Conservation (phyloP, 2,329 filamentous ascomycete species). For the Hansfordia pulvinata region DNA sequence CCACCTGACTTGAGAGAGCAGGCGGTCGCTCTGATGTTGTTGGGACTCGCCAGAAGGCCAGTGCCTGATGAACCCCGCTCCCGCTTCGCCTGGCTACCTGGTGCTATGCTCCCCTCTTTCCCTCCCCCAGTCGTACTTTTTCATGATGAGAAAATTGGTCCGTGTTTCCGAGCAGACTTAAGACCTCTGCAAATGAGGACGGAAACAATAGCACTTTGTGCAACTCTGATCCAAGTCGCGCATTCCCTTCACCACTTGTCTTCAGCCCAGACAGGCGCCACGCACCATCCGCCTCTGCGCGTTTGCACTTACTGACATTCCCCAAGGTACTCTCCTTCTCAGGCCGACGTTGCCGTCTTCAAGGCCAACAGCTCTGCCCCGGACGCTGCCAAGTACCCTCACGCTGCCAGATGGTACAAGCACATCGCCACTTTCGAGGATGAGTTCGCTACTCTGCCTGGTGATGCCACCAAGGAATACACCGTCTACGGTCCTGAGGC, state of each 20-base stretch:
- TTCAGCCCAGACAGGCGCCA: neutral
- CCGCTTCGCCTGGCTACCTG: neutral
- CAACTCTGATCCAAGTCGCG: slow-evolving; percentile 18
- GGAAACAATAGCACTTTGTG: slow-evolving; percentile 20
- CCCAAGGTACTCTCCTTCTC: slow-evolving; percentile 51
- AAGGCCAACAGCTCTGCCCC: slow-evolving; percentile 72
- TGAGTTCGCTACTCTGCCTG: slow-evolving; percentile 82
- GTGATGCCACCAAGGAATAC: slow-evolving; percentile 80
- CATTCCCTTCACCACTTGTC: slow-evolving; percentile 2
- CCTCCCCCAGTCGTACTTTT: too few species aligned
- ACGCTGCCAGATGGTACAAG: slow-evolving; percentile 97
- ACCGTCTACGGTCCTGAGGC: slow-evolving; percentile 84
- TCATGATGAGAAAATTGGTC: slow-evolving; percentile 68
- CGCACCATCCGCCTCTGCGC: neutral
- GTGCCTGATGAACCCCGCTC: too few species aligned
- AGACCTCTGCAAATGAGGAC: slow-evolving; percentile 49
- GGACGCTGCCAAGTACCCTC: slow-evolving; percentile 74
- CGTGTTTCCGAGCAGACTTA: slow-evolving; percentile 72
- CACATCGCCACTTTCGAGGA: slow-evolving; percentile 88
- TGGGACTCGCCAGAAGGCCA: too few species aligned
- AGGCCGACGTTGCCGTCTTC: slow-evolving; percentile 93
- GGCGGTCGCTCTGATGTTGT: too few species aligned
- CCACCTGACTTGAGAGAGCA: too few species aligned
- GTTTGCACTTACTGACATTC: neutral
- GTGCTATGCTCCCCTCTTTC: slow-evolving; percentile 4